Evolutionary conservation across 1,284 basidiomycete genomes (phyloP).

Genomic region (Cystobasidium pallidum): DNA sequence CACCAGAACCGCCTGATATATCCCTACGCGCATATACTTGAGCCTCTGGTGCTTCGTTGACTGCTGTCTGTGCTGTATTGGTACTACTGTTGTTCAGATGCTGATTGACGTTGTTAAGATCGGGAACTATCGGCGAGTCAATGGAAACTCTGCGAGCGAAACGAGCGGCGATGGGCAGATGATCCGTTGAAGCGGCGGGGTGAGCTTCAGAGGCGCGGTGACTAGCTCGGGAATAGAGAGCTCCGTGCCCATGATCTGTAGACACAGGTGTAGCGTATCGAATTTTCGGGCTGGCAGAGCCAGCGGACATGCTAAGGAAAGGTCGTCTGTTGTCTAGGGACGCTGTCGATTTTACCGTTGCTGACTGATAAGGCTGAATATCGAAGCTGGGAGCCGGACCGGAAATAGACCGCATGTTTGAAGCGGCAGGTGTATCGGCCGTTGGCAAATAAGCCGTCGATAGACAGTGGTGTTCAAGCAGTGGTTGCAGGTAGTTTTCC

Average conservation of each 20-base stretch:
- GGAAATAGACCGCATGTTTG: background rate
- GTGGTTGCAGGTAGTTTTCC: slow-evolving; percentile 85
- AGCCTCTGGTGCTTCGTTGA: background rate
- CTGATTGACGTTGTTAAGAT: background rate
- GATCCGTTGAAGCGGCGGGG: slow-evolving; percentile 59
- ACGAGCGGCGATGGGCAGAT: slow-evolving; percentile 86
- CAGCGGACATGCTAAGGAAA: slow-evolving; percentile 59
- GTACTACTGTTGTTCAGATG: background rate
- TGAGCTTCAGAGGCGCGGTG: slow-evolving; percentile 4
- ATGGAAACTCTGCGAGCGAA: slow-evolving; percentile 60
- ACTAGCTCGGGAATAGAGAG: slow-evolving; percentile 45
- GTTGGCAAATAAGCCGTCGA: slow-evolving; percentile 59
- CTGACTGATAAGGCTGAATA: background rate
- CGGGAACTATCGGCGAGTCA: background rate
- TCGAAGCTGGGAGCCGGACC: background rate
- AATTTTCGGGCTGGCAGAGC: background rate
- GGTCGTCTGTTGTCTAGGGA: slow-evolving; percentile 37
- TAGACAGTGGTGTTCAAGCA: slow-evolving; percentile 74
- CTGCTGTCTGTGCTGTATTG: slow-evolving; percentile 8
- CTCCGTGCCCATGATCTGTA: slow-evolving; percentile 15
- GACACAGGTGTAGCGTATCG: background rate
- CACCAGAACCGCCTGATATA: slow-evolving; percentile 37
- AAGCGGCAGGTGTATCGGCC: slow-evolving; percentile 46
- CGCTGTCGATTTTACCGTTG: slow-evolving; percentile 36
- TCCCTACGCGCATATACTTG: slow-evolving; percentile 12